These are phyloP conservation scores for Breynia disticha DNA, from an alignment of 441 rosid species.

Conservation along the genomic window DNA sequence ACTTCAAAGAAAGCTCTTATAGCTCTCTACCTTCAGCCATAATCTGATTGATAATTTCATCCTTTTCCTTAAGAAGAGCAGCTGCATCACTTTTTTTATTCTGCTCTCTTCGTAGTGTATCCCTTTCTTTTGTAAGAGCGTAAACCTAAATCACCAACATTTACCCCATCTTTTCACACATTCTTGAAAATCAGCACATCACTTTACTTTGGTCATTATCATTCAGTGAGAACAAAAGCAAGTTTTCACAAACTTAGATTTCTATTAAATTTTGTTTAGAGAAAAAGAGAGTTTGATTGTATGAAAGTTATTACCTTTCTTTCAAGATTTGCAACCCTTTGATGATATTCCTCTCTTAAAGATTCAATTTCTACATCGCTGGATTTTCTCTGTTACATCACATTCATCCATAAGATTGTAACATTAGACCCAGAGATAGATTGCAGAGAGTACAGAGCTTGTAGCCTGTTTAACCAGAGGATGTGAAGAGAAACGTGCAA, in stretches of 20 bases:
- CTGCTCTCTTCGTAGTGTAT: constrained; percentile 95
- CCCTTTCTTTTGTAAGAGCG: constrained; percentile 96
- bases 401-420: constrained; percentile 18
- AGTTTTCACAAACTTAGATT: no score
- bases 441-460: background rate
- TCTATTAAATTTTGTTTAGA: no score
- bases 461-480: background rate
- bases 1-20: constrained; percentile 11
- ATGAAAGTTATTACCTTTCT: constrained; percentile 60
- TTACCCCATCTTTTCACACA: background rate
- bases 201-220: background rate
- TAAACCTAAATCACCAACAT: constrained; percentile 52
- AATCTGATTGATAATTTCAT: constrained; percentile 95
- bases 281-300: no score
- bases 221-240: background rate
- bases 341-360: constrained; percentile 96
- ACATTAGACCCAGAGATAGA: background rate
- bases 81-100: constrained; percentile 93
- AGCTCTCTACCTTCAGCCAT: constrained; percentile 97
- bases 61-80: constrained; percentile 95
- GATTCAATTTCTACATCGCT: constrained; percentile 91
- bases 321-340: constrained; percentile 89
- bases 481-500: background rate
- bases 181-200: background rate
- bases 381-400: constrained; percentile 77